Conservation (phyloP, 441 rosid genomes). For the Populus hybrid region DNA sequence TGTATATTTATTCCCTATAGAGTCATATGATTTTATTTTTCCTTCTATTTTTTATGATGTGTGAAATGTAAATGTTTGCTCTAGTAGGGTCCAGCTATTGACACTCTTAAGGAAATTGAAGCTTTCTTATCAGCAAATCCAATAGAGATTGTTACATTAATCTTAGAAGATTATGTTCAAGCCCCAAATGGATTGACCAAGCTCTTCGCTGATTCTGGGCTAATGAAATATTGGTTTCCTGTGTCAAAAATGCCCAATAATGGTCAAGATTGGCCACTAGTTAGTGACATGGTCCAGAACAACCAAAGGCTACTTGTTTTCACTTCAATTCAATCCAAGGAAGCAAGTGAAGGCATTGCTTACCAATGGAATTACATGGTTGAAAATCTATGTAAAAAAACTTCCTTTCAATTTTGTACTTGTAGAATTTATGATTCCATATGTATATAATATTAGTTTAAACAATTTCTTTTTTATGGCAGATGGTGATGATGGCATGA, state of each 20-base stretch:
- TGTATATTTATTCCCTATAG: constrained; percentile 1
- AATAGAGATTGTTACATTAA: constrained; percentile 61
- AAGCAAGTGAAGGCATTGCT: constrained; percentile 76
- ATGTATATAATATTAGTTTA: too few species aligned
- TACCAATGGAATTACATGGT: constrained; percentile 91
- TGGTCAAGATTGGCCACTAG: constrained; percentile 80
- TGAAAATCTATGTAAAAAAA: constrained; percentile 70
- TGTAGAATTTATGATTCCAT: background rate
- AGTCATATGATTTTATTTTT: background rate
- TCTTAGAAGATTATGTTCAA: constrained; percentile 80
- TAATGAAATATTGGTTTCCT: constrained; percentile 82
- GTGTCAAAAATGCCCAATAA: constrained; percentile 57
- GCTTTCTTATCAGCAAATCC: constrained; percentile 64
- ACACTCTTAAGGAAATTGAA: constrained; percentile 61
- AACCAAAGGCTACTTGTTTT: constrained; percentile 74
- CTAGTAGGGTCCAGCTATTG: constrained; percentile 63
- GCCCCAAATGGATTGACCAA: constrained; percentile 61
- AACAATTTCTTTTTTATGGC: background rate
- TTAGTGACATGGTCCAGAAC: constrained; percentile 65
- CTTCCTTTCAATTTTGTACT: background rate
- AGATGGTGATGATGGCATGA: constrained; percentile 72
- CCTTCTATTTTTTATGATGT: background rate
- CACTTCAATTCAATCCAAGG: constrained; percentile 66
- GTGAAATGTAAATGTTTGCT: background rate
- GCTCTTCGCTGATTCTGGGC: constrained; percentile 60